Evolutionary conservation across 345 rosid genomes (phyloP).

Genomic region (Eucalyptus regnans): DNA sequence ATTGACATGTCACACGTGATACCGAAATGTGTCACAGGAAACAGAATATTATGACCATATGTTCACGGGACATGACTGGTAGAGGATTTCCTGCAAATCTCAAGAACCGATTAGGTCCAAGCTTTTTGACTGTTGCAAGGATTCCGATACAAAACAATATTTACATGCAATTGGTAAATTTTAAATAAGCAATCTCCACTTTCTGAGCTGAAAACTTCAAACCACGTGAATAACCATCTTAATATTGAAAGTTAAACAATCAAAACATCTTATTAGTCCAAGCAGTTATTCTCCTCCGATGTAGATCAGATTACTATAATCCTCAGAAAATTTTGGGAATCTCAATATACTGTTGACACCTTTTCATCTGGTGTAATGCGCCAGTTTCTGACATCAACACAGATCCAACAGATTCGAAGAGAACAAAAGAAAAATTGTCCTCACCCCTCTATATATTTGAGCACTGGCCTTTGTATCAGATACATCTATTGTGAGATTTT

Average conservation of each 20-base stretch:
- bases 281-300: neutral
- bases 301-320: neutral
- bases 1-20: neutral
- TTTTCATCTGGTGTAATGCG: neutral
- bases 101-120: neutral
- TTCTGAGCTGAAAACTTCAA: neutral
- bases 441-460: neutral
- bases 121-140: neutral
- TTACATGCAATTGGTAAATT: neutral
- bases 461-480: neutral
- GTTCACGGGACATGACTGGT: neutral
- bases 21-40: neutral
- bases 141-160: neutral
- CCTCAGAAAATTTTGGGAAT: neutral
- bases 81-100: neutral
- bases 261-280: neutral
- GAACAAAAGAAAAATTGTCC: neutral
- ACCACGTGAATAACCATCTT: neutral
- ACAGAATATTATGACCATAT: neutral
- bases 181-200: neutral
- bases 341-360: neutral
- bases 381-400: neutral
- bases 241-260: neutral
- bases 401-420: neutral
- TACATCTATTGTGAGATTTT: neutral